A percentile compares a stretch with the other conserved stretches of the same genome.
Evolutionary conservation across 1,284 basidiomycete genomes (phyloP).

Genomic region (Pseudozyma thailandica): DNA sequence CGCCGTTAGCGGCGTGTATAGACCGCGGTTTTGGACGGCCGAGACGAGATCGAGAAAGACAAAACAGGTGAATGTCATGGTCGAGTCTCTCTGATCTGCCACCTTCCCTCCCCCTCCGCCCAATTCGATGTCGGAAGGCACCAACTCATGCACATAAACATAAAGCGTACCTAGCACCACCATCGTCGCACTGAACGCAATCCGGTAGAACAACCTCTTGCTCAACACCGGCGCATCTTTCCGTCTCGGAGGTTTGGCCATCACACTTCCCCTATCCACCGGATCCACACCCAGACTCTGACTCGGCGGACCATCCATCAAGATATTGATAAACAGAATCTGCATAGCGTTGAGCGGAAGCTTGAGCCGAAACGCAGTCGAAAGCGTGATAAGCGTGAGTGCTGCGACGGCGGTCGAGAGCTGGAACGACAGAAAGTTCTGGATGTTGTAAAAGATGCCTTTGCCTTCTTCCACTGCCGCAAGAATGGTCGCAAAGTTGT

Average conservation of each 20-base stretch:
- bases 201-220: constrained; percentile 77
- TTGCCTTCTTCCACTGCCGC: constrained; percentile 95
- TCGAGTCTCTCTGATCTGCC: constrained; percentile 47
- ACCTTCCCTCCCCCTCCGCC: constrained; percentile 3
- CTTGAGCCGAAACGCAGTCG: constrained; percentile 85
- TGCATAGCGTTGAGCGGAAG: constrained; percentile 98
- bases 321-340: constrained; percentile 97
- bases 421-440: constrained; percentile 97
- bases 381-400: constrained; percentile 90
- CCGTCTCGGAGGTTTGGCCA: constrained; percentile 79
- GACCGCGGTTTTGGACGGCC: constrained; percentile 89
- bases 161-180: constrained; percentile 90
- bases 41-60: constrained; percentile 96
- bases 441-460: constrained; percentile 98
- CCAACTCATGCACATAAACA: constrained; percentile 75
- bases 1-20: constrained; percentile 49
- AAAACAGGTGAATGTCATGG: constrained; percentile 87
- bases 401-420: constrained; percentile 95
- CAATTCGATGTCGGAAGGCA: constrained; percentile 70
- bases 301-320: constrained; percentile 98
- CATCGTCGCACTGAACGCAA: constrained; percentile 87
- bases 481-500: constrained; percentile 94
- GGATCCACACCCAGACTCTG: constrained; percentile 97
- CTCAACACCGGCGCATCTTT: constrained; percentile 90
- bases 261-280: constrained; percentile 88